Evolutionary conservation across 2,329 filamentous ascomycete genomes (phyloP), one percentile per base, ranked within the genome.

Genomic region (Gliomastix tumulicola): DNA sequence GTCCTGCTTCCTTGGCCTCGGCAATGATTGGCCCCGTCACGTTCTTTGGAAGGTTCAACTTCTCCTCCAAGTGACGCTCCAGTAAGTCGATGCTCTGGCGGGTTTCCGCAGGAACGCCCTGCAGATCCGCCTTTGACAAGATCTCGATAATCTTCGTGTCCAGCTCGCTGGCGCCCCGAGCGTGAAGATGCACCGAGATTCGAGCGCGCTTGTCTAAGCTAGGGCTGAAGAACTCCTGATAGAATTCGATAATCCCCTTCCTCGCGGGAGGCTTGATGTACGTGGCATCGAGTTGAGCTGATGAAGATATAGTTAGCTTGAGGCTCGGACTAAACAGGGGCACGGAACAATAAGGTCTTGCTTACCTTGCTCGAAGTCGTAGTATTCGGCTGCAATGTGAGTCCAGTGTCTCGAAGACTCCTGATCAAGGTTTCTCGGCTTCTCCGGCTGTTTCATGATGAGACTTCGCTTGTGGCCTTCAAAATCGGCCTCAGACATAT

Each of bases 391-490:
- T 35, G 78, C 76, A 47, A 98, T 87, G 51, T 96, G 87, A 35
- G 71, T 72, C 89, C 88, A 95, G 55, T 94, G 82, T 31, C 87
- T 75, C 38, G 71, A 74, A 6, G 82, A 88, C 63, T 98, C 92
- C 45, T 90, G 84, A 41, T 82, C 76, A 32, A 98, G 66, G 47
- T 96, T 97, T 71, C 95, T 95, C 49, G 94, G 60, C 60, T 94
- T 95, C 63, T 97, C 89, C 18, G 94, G 66, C 13, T 87, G 71
- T 63, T 88, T 88, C 54, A 85, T 87, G 51, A 96, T 80, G 30
- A 97, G 69, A 51, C 88, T 94, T 48, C 84, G 76, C 66, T 95
- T 95, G 65, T 97, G 87, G 33, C 79, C 81, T 53, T 96, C 88
- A 48, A 98, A 97, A 9, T 90, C 87, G 2, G 77, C 68, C 3